These are phyloP conservation scores for Candida michaelii DNA, from an alignment of 805 yeast species.

Conservation along the genomic window DNA sequence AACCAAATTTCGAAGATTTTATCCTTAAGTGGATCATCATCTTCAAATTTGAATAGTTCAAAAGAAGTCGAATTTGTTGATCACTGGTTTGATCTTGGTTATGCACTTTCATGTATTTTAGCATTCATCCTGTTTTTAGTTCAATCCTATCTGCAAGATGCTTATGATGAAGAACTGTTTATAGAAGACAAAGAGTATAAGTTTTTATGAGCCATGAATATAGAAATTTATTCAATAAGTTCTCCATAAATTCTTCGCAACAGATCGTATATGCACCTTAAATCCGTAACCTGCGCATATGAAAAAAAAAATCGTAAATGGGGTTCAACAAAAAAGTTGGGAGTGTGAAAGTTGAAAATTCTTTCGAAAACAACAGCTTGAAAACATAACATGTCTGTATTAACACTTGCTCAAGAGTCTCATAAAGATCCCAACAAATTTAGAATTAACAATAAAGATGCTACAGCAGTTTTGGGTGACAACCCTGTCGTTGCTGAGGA, in stretches of 20 bases:
- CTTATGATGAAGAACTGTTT: slow-evolving; percentile 11
- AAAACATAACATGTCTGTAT: slow-evolving; percentile 25
- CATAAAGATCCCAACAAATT: slow-evolving; percentile 31
- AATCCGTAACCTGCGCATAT: background rate
- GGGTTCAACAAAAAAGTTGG: no score
- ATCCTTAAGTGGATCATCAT: slow-evolving; percentile 32
- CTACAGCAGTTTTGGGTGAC: slow-evolving; percentile 26
- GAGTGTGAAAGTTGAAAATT: no score
- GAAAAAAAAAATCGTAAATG: no score
- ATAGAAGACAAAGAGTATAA: slow-evolving; percentile 9
- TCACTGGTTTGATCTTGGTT: slow-evolving; percentile 52
- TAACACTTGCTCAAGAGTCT: slow-evolving; percentile 29
- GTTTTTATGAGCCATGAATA: slow-evolving; percentile 6
- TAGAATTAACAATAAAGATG: slow-evolving; percentile 29
- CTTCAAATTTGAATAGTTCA: slow-evolving; percentile 18
- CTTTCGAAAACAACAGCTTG: no score
- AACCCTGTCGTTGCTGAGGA: slow-evolving; percentile 18
- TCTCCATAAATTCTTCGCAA: no score
- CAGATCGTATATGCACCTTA: no score
- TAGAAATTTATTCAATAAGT: background rate
- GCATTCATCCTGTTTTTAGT: slow-evolving; percentile 20
- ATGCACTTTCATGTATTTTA: slow-evolving; percentile 41
- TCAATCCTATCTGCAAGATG: background rate
- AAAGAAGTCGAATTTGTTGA: slow-evolving; percentile 49
- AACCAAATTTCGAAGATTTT: slow-evolving; percentile 39